Base-by-base conservation (phyloP, 257 asterid genomes). In the Agastache rugosa region DNA sequence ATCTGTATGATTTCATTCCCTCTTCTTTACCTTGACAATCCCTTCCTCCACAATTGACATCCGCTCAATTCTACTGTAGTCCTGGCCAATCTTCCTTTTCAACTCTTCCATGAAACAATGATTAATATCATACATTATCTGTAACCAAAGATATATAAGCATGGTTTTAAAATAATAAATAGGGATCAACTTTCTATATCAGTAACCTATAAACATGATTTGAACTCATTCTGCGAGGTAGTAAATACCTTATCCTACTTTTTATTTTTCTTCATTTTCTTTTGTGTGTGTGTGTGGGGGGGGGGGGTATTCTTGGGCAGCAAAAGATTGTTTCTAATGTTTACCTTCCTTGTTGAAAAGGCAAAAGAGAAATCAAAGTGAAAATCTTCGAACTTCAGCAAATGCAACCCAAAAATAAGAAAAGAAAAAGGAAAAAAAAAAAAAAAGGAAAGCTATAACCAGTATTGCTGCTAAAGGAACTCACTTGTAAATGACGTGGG, bases 41-140 rank as follows among this genome's bases (percentile, higher is more conserved):
- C 89, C 86, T 67, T 85, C 89, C 82, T 82, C 89, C 74, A 85
- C 62, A 47, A 85, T 80, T 51, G 85, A 85, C 85, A 85, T 77
- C 73, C 81, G 80, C 53, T 81, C 80, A 68, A 73, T 79, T 70
- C 78, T 75, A 58, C 78, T 83, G 50, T 80, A 85, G 77, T 85
- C 89, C 76, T 82, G 83, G 63, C 77, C 83, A 63, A 85, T 77
- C 71, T 72, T 73, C 73, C 72, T 80, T 71, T 85, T 82, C 83
- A 85, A 78, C 80, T 82, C 80, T 72, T 80, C 89, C 84, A 82
- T 72, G 80, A 85, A 81, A 48, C 67, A 65, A 51, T 63, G 76
- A 75, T 85, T 85, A 63, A 82, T 80, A 39, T 85, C 83, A 72
- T 85, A 85, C 74, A 85, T 77, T 63, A 82, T 85, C 89, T 80